Evolutionary conservation across 768 basidiomycete species (phyloP).

Genomic region (Naganishia vishniacii): DNA sequence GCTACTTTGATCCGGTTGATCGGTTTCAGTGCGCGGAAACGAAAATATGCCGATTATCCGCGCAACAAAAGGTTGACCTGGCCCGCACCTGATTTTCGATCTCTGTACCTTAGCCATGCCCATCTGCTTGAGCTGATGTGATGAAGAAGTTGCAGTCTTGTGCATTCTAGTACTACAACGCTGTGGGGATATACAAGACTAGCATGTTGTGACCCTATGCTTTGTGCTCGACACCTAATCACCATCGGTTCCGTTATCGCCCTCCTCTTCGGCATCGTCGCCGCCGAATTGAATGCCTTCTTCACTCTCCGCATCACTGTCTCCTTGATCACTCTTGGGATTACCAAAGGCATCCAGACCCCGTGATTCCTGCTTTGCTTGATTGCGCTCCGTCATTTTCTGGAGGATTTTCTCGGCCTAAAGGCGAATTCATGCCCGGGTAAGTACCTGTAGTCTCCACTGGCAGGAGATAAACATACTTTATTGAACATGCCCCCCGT

Average conservation of each 20-base stretch:
- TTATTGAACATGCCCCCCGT: conserved; percentile 93
- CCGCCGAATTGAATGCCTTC: conserved; percentile 35
- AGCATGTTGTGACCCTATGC: too few species aligned
- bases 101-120: too few species aligned
- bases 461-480: not conserved
- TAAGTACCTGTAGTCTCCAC: not conserved
- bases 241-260: not conserved
- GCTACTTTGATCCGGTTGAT: too few species aligned
- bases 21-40: too few species aligned
- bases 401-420: conserved; percentile 86
- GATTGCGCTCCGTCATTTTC: conserved; percentile 65
- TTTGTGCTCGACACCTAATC: too few species aligned
- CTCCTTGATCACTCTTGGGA: conserved; percentile 30
- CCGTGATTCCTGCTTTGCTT: conserved; percentile 32
- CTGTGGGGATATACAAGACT: too few species aligned
- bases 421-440: not conserved
- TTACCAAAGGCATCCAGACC: conserved; percentile 23
- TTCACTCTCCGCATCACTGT: conserved; percentile 33
- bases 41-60: too few species aligned
- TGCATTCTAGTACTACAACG: too few species aligned
- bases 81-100: too few species aligned
- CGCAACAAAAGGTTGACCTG: too few species aligned
- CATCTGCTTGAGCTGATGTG: too few species aligned
- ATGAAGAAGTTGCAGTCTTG: too few species aligned
- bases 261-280: conserved; percentile 22